Percentiles rank a stretch among this genome's conserved stretches.
Evolutionary conservation across 2,329 filamentous ascomycete genomes (phyloP).

Genomic region (Phialocephala subalpina): DNA sequence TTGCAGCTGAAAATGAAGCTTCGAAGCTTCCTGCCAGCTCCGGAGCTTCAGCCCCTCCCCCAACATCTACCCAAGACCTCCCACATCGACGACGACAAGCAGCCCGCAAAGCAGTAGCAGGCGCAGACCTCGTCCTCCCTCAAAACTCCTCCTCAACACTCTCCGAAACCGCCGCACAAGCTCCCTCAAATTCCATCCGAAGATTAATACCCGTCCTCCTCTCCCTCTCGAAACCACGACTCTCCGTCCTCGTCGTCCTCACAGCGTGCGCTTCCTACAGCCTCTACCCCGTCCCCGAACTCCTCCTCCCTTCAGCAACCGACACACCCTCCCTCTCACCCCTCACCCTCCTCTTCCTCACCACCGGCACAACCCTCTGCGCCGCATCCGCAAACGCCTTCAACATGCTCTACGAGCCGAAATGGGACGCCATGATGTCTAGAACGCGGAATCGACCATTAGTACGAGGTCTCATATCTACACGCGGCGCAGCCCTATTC

Average conservation of each 20-base stretch:
- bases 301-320: slow-evolving; percentile 74
- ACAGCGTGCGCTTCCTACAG: slow-evolving; percentile 92
- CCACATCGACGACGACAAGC: slow-evolving; percentile 44
- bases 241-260: slow-evolving; percentile 90
- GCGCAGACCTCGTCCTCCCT: slow-evolving; percentile 46
- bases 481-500: slow-evolving; percentile 77
- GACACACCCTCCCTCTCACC: slow-evolving; percentile 83
- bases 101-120: slow-evolving; percentile 34
- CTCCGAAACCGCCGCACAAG: slow-evolving; percentile 57
- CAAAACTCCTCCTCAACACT: slow-evolving; percentile 64
- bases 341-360: slow-evolving; percentile 91
- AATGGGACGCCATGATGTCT: slow-evolving; percentile 90
- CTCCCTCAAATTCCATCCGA: slow-evolving; percentile 61
- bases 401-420: slow-evolving; percentile 96
- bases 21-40: slow-evolving; percentile 22
- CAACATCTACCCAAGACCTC: slow-evolving; percentile 34
- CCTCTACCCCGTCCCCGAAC: slow-evolving; percentile 88
- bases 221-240: slow-evolving; percentile 92
- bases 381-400: slow-evolving; percentile 92
- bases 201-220: slow-evolving; percentile 83
- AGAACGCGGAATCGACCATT: slow-evolving; percentile 92
- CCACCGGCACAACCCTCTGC: slow-evolving; percentile 85
- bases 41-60: slow-evolving; percentile 18
- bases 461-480: slow-evolving; percentile 80
- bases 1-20: slow-evolving; percentile 26